These are phyloP conservation scores for Tremella fuciformis DNA, from an alignment of 768 basidiomycete species.

Conservation along the genomic window DNA sequence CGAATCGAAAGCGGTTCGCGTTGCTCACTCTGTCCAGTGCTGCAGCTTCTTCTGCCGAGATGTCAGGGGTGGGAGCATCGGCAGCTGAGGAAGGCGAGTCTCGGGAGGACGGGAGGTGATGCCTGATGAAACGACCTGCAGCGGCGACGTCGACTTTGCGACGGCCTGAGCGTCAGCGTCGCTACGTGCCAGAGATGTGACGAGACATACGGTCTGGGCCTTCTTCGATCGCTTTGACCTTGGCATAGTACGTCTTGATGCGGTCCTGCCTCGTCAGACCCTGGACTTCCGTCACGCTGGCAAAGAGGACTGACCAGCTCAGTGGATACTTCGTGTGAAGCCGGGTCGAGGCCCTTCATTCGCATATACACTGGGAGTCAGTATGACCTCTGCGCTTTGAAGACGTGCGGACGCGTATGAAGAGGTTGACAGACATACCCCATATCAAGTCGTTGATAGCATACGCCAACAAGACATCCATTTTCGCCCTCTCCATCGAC, in stretches of 20 bases:
- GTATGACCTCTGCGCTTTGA: not conserved
- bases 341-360: slow-evolving; percentile 48
- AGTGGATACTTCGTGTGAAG: slow-evolving; percentile 44
- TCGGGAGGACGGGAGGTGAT: slow-evolving; percentile 31
- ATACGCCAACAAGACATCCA: slow-evolving; percentile 48
- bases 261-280: slow-evolving; percentile 29
- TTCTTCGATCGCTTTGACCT: slow-evolving; percentile 43
- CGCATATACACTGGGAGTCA: slow-evolving; percentile 44
- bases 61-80: slow-evolving; percentile 11
- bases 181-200: not conserved
- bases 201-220: slow-evolving; percentile 38
- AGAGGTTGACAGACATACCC: slow-evolving; percentile 37
- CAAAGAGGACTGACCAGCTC: slow-evolving; percentile 36
- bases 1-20: slow-evolving; percentile 27
- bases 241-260: slow-evolving; percentile 48
- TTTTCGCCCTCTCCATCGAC: slow-evolving; percentile 41
- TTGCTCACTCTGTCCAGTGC: slow-evolving; percentile 18
- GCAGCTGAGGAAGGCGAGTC: slow-evolving; percentile 15
- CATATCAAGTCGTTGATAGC: slow-evolving; percentile 51
- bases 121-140: slow-evolving; percentile 43
- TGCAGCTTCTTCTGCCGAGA: slow-evolving; percentile 13
- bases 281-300: not conserved
- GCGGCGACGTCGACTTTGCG: slow-evolving; percentile 33
- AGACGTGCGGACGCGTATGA: not conserved
- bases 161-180: slow-evolving; percentile 10